phyloP scores from a whole-genome alignment of 148 eudicot species.

The Suaeda aralocaspica region DNA sequence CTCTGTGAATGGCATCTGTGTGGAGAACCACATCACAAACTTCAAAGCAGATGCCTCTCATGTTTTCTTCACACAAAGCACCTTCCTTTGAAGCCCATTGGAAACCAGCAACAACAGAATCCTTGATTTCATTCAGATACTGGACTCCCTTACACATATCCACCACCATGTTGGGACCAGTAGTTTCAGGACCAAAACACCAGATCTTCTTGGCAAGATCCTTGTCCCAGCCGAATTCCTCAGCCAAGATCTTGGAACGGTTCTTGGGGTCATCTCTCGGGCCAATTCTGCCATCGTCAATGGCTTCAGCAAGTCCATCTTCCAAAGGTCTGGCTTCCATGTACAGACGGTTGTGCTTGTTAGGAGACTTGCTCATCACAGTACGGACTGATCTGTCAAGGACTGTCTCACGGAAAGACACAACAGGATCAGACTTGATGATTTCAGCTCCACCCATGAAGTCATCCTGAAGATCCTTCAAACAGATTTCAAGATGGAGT shows the following conservation, averaged over 20 bases:
- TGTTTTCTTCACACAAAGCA: slow-evolving; percentile 24
- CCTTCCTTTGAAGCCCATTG: slow-evolving; percentile 26
- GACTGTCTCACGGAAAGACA: slow-evolving; percentile 23
- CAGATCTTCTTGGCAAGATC: slow-evolving; percentile 29
- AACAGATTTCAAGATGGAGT: slow-evolving; percentile 18
- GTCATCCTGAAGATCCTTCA: slow-evolving; percentile 19
- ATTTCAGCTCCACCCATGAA: slow-evolving; percentile 23
- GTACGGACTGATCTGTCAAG: slow-evolving; percentile 14
- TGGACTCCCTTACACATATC: slow-evolving; percentile 28
- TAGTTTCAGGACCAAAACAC: slow-evolving; percentile 24
- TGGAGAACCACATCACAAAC: slow-evolving; percentile 26
- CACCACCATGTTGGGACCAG: slow-evolving; percentile 25
- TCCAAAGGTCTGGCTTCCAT: slow-evolving; percentile 24
- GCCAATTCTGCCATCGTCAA: slow-evolving; percentile 21
- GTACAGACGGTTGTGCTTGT: slow-evolving; percentile 27
- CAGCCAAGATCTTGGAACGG: slow-evolving; percentile 22
- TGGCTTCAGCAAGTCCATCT: slow-evolving; percentile 22
- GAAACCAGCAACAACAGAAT: slow-evolving; percentile 26
- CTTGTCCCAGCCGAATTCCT: slow-evolving; percentile 26
- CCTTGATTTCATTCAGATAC: slow-evolving; percentile 23
- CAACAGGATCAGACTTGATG: slow-evolving; percentile 22
- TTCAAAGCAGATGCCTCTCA: slow-evolving; percentile 25
- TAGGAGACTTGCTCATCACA: slow-evolving; percentile 24
- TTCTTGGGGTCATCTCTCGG: slow-evolving; percentile 22
- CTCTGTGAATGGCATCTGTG: slow-evolving; percentile 22